Base-by-base conservation (phyloP, 2,329 filamentous ascomycete species). In the Aspergillus jensenii region DNA sequence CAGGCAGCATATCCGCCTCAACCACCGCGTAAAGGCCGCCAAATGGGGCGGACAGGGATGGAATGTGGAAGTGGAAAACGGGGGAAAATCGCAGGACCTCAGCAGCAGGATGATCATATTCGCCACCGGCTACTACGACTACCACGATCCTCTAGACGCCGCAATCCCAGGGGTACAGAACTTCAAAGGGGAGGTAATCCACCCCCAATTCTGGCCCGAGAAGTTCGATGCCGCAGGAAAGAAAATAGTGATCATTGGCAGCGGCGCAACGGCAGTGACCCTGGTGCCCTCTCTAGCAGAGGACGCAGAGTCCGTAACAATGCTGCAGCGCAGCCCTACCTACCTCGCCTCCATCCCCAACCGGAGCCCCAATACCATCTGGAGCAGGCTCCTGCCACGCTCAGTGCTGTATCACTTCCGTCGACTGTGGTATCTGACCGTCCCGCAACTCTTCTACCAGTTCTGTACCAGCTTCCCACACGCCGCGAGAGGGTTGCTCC, bases 191-290 rank as follows among this genome's bases (percentile, higher is more conserved):
- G 69, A 76, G 19, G 76, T 84, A 6, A 76, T 88, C 3, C 87
- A 90, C 59, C 87, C 88, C 1, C 88, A 90, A 65, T 90, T 88
- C 71, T 91, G 89, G 89, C 87, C 87, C 0, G 75, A 86, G 49
- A 80, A 85, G 35, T 74, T 88, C 49, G 82, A 89, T 68, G 86
- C 87, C 68, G 74, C 78, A 6, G 78, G 78, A 69, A 90, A 91
- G 72, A 81, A 83, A 27, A 79, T 93, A 31, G 81, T 90, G 47
- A 78, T 92, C 55, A 83, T 93, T 60, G 90, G 90, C 9, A 87
- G 84, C 12, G 90, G 90, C 3, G 90, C 90, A 3, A 93, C 90
- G 0, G 87, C 90, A 9, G 76, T 92, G 46, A 93, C 90, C 0
- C 78, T 95, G 0, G 68, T 93, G 4, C 90, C 90, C 0, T 81